Conservation (phyloP, 257 asterid species). For the Lycium barbarum region DNA sequence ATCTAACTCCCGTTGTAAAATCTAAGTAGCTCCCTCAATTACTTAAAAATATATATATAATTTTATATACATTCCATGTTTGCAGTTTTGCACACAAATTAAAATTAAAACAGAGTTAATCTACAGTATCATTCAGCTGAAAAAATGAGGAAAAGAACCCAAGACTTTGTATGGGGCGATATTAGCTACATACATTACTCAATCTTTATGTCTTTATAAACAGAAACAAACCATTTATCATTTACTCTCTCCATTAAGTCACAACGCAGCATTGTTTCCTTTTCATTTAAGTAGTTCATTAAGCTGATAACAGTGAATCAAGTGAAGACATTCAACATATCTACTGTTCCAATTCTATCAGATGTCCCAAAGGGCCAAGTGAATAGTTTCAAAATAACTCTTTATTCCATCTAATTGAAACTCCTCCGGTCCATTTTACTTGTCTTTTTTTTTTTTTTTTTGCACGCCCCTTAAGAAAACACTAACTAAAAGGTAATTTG, state of each 20-base stretch:
- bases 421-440: too few relatives aligned
- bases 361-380: neutral
- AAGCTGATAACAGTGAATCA: neutral
- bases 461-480: too few relatives aligned
- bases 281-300: neutral
- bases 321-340: neutral
- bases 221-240: neutral
- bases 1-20: conserved; percentile 5
- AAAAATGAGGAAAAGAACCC: neutral
- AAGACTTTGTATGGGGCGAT: neutral
- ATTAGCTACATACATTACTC: neutral
- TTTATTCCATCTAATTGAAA: neutral
- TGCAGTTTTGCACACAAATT: neutral
- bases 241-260: neutral
- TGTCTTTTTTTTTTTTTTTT: too few relatives aligned
- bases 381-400: conserved; percentile 21
- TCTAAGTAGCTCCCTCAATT: conserved; percentile 1
- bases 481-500: too few relatives aligned
- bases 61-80: neutral
- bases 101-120: neutral
- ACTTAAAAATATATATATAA: neutral
- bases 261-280: neutral
- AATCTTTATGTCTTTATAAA: neutral
- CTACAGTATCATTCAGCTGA: neutral
- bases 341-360: neutral